Conservation (phyloP, 805 yeast species). For the Teunomyces tritomae region DNA sequence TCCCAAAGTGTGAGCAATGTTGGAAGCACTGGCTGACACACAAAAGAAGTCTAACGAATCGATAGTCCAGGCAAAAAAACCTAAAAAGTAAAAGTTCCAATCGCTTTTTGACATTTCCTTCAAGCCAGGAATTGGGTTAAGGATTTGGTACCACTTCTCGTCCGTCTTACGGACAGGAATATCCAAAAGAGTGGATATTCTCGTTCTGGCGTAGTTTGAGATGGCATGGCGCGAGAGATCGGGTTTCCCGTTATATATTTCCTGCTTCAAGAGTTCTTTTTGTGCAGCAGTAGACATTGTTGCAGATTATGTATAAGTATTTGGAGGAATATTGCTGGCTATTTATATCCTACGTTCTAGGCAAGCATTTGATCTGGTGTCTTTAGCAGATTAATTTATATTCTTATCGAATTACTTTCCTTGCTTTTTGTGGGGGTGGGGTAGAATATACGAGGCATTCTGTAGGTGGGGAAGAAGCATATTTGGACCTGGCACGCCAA, state of each 20-base stretch:
- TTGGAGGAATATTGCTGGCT: too few species aligned
- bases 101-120: conserved; percentile 9
- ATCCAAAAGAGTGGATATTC: conserved; percentile 17
- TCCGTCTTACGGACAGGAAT: conserved; percentile 10
- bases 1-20: conserved; percentile 17
- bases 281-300: not conserved
- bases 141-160: conserved; percentile 1
- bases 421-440: not conserved
- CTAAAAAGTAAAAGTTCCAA: conserved; percentile 21
- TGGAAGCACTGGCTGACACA: conserved; percentile 18
- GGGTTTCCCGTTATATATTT: conserved; percentile 1
- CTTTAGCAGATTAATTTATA: not conserved
- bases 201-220: conserved; percentile 9
- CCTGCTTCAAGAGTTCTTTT: not conserved
- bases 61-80: conserved; percentile 23
- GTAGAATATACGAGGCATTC: not conserved
- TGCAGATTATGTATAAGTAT: too few species aligned
- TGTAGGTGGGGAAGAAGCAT: not conserved
- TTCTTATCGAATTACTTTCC: not conserved
- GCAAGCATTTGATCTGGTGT: not conserved
- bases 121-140: conserved; percentile 14
- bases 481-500: not conserved
- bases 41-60: conserved; percentile 25
- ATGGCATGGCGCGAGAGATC: not conserved
- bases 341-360: not conserved